A percentile compares a stretch with the other conserved stretches of the same genome.
These are phyloP conservation scores for Chrysoporthe deuterocubensis DNA, from an alignment of 2,329 filamentous ascomycete species.

Conservation along the genomic window DNA sequence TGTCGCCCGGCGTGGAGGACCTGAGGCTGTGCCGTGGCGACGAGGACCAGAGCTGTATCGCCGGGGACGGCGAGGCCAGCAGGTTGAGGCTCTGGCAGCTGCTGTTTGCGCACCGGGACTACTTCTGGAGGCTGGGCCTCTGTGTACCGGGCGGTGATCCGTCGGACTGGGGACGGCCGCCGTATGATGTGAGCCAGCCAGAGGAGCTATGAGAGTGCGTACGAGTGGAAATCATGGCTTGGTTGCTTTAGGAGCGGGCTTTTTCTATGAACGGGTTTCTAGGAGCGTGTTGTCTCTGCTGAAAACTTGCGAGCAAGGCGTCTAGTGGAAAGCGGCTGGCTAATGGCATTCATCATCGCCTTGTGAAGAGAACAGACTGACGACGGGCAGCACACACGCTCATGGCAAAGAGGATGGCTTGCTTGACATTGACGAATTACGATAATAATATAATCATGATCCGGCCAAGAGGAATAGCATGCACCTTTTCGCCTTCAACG, in stretches of 20 bases:
- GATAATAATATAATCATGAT: not conserved
- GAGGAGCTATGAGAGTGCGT: conserved; percentile 47
- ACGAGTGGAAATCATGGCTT: conserved; percentile 26
- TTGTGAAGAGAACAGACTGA: not conserved
- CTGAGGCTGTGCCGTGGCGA: conserved; percentile 74
- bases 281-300: not conserved
- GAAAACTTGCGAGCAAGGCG: conserved; percentile 12
- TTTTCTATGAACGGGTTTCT: not conserved
- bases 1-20: conserved; percentile 72
- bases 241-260: not conserved
- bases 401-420: not conserved
- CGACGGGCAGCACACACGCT: not conserved
- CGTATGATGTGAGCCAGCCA: conserved; percentile 45
- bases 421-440: not conserved
- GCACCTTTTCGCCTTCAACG: not conserved
- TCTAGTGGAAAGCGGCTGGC: not conserved
- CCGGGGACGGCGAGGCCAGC: conserved; percentile 48
- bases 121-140: conserved; percentile 91
- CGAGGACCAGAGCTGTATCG: conserved; percentile 73
- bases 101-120: conserved; percentile 92
- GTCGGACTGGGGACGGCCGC: conserved; percentile 64
- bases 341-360: not conserved
- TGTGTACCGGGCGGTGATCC: conserved; percentile 84
- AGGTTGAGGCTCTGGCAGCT: conserved; percentile 85
- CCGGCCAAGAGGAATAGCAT: not conserved